Conservation (phyloP, 345 rosid species). For the Salix viminalis region DNA sequence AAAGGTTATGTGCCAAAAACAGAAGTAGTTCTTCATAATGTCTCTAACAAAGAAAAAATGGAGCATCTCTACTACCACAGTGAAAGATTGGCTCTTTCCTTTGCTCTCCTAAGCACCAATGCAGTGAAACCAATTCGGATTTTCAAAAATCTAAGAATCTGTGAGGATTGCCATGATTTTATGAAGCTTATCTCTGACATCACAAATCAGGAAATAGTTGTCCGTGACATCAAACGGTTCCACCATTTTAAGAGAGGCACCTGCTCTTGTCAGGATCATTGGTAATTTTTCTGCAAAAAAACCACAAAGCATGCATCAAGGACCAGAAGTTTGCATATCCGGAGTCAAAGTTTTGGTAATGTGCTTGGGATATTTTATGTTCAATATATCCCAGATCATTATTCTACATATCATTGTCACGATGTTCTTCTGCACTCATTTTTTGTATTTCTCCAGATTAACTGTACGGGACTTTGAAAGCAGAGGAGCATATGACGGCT, state of each 20-base stretch:
- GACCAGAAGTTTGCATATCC: not conserved
- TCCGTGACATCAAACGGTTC: slow-evolving; percentile 26
- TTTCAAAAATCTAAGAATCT: slow-evolving; percentile 22
- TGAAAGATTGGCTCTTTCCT: slow-evolving; percentile 26
- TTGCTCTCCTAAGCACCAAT: slow-evolving; percentile 17
- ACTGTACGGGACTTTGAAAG: too few relatives aligned
- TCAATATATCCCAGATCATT: not conserved
- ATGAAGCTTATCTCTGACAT: slow-evolving; percentile 16
- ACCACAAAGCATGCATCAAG: not conserved
- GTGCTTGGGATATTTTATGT: not conserved
- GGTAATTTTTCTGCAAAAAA: slow-evolving; percentile 1
- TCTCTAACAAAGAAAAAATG: slow-evolving; percentile 8
- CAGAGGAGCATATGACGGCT: too few relatives aligned
- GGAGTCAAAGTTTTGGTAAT: not conserved
- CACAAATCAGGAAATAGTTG: slow-evolving; percentile 18
- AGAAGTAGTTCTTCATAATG: slow-evolving; percentile 16
- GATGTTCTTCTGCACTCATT: too few relatives aligned
- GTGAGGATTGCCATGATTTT: slow-evolving; percentile 27
- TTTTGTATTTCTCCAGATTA: too few relatives aligned
- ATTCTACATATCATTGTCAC: too few relatives aligned
- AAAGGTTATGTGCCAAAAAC: slow-evolving; percentile 13
- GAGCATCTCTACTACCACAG: slow-evolving; percentile 20
- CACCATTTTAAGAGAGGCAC: slow-evolving; percentile 22
- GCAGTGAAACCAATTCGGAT: slow-evolving; percentile 16
- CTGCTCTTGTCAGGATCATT: slow-evolving; percentile 25